Conservation (phyloP, 2,329 filamentous ascomycete species). For the Monosporascus sp. region DNA sequence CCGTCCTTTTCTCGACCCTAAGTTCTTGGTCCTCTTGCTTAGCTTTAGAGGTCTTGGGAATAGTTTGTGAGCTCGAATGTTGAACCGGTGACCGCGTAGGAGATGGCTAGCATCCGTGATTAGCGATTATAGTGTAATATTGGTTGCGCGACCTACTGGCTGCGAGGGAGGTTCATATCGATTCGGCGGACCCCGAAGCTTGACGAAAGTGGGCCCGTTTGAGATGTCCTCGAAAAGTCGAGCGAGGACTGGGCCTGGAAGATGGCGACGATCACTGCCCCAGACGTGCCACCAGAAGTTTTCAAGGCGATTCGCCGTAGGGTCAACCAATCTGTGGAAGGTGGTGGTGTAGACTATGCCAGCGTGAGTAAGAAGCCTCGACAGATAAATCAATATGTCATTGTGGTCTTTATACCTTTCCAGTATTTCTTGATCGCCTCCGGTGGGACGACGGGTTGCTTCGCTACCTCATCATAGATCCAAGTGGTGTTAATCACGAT, state of each 20-base stretch:
- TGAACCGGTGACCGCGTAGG: slow-evolving; percentile 14
- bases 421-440: slow-evolving; percentile 38
- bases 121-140: slow-evolving; percentile 6
- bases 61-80: slow-evolving; percentile 6
- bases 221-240: slow-evolving; percentile 54
- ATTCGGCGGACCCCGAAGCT: slow-evolving; percentile 47
- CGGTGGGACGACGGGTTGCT: slow-evolving; percentile 42
- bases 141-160: slow-evolving; percentile 34
- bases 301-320: slow-evolving; percentile 57
- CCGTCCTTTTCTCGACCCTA: slow-evolving; percentile 14
- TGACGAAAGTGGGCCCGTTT: slow-evolving; percentile 51
- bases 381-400: slow-evolving; percentile 4
- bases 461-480: slow-evolving; percentile 50
- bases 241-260: slow-evolving; percentile 50
- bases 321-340: slow-evolving; percentile 52
- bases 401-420: slow-evolving; percentile 8
- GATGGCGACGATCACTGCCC: slow-evolving; percentile 49
- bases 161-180: slow-evolving; percentile 41
- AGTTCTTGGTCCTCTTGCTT: slow-evolving; percentile 18
- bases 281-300: slow-evolving; percentile 65
- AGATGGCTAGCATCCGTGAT: slow-evolving; percentile 16
- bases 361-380: slow-evolving; percentile 8
- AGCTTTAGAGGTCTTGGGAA: slow-evolving; percentile 7
- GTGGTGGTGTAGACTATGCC: slow-evolving; percentile 55
- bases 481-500: slow-evolving; percentile 49